Base-by-base conservation (phyloP, 345 rosid genomes). In the Carallia brachiata region DNA sequence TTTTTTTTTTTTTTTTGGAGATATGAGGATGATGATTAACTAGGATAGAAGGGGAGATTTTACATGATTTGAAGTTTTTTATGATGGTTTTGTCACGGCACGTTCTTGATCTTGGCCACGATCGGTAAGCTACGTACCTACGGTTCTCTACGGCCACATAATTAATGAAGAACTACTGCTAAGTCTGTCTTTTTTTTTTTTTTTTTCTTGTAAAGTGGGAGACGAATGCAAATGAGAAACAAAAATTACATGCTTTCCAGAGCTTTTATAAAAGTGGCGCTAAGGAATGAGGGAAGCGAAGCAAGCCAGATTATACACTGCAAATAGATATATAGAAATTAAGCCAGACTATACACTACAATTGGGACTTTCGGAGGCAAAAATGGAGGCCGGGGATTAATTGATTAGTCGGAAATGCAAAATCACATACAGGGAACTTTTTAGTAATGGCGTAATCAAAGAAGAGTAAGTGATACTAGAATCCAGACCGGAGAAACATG, bases 1-100 rank as follows among this genome's bases (percentile, higher is more conserved):
- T 62, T 15, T 27, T 44, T 27, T 67, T 56, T 79, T 67, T 78
- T 75, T 76, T 71, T 62, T 23, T 12, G 2, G 12, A 23, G 63
- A 9, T 62, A 15, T 44, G 67, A 40, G 17, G 37, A 44, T 27
- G 52, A 17, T 70, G 16, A 52, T 19, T 31, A 61, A 60, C 32
- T 70, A 36, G 67, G 53, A 17, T 58, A 63, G 63, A 50, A 36
- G 28, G 50, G 63, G 39, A 36, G 28, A 54, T 88, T 23, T 23
- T 86, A 91, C 96, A 89, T 93, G 74, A 81, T 87, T 79, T 69
- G 75, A 7, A 30, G 75, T 81, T 57, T 88, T 86, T 88, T 93
- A 81, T 89, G 72, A 79, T 75, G 75, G 71, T 84, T 59, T 44
- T 23, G 57, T 80, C 86, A 93, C 84, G 73, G 76, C 70, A 80